phyloP scores from a whole-genome alignment of 495 filamentous ascomycete genomes.

The Penicillium ucsense region DNA sequence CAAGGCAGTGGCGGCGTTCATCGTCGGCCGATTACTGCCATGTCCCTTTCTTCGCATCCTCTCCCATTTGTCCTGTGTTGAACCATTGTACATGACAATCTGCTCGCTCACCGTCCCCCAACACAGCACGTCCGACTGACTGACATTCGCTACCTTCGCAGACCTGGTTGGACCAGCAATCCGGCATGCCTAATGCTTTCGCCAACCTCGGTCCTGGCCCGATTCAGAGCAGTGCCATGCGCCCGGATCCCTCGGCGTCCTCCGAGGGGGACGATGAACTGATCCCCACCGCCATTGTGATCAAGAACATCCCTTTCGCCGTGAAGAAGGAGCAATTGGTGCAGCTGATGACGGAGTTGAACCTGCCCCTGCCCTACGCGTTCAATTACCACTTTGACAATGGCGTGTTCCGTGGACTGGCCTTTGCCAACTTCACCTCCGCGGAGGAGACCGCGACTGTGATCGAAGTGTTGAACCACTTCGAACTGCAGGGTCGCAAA shows the following conservation, averaged over 20 bases:
- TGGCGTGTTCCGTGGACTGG: conserved; percentile 90
- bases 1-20: no score
- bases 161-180: conserved; percentile 54
- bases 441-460: conserved; percentile 85
- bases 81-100: no score
- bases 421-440: conserved; percentile 97
- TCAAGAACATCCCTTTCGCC: conserved; percentile 98
- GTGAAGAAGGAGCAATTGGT: conserved; percentile 95
- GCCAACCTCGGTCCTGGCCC: conserved; percentile 43
- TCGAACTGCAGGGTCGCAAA: conserved; percentile 90
- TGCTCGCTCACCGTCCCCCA: no score
- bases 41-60: no score
- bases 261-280: conserved; percentile 68
- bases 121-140: not conserved
- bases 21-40: no score
- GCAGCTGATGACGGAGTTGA: conserved; percentile 82
- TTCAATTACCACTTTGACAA: conserved; percentile 99
- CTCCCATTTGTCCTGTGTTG: no score
- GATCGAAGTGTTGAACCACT: conserved; percentile 85
- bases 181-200: conserved; percentile 43
- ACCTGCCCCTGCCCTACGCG: conserved; percentile 86
- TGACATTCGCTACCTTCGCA: conserved; percentile 10
- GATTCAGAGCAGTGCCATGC: conserved; percentile 43
- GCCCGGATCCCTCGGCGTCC: conserved; percentile 37
- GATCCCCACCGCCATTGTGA: conserved; percentile 96